Base-by-base conservation (phyloP, 441 rosid species). In the Euphorbia schlechtendalii region DNA sequence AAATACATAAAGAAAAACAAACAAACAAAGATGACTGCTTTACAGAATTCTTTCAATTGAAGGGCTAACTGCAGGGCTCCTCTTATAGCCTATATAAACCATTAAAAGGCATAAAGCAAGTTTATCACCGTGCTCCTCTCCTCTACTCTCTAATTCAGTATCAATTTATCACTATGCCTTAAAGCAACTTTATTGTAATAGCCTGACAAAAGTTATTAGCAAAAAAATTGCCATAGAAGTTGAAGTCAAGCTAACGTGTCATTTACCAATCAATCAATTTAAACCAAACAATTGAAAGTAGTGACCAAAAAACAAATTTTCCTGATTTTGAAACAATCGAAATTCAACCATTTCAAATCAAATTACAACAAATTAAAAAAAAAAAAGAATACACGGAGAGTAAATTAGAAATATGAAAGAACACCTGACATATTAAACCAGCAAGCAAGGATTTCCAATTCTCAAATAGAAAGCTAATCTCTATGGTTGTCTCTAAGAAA, bases 391-490 rank as follows among this genome's bases (percentile, higher is more conserved):
- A n/a, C n/a, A n/a, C n/a, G n/a, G n/a, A n/a, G n/a, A n/a, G n/a
- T n/a, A n/a, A n/a, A n/a, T n/a, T n/a, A n/a, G n/a, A n/a, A n/a
- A n/a, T n/a, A n/a, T n/a, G n/a, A n/a, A n/a, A n/a, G n/a, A n/a
- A n/a, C n/a, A n/a, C n/a, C n/a, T n/a, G n/a, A 27, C 66, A 92
- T 75, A 92, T 73, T 57, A 95, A 78, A 72, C 99, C 98, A 40
- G 86, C 91, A 55, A 95, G 87, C 74, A 95, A 83, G 67, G 83
- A 86, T 69, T 82, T 92, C 99, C 99, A 95, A 70, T 88, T 92
- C 65, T 88, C 98, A 7, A 79, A 66, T 43, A 95, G 90, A 17
- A 95, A 89, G 70, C 68, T 84, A 80, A 95, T 81, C 85, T 95
- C 98, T 51, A 93, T 81, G 8, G 76, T 71, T 56, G 74, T 71